A percentile compares a stretch with the other conserved stretches of the same genome.
Conservation (phyloP, 352 stramenopile species). For the Pythium volutum region DNA sequence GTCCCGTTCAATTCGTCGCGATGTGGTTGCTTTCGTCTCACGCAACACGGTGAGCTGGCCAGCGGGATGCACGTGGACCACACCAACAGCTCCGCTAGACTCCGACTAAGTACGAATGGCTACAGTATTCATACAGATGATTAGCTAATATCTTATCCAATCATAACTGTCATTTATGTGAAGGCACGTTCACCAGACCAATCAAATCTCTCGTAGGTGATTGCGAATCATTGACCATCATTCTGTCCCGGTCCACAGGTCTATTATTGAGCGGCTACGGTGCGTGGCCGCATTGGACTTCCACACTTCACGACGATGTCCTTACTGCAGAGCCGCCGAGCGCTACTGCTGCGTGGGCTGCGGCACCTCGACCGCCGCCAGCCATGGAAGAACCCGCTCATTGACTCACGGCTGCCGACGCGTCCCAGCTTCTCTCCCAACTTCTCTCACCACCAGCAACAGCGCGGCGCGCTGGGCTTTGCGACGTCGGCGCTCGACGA, state of each 20-base stretch:
- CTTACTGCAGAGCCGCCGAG: slow-evolving; percentile 21
- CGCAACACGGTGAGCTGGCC: too few relatives aligned
- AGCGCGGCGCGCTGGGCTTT: slow-evolving; percentile 16
- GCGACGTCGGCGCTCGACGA: slow-evolving; percentile 24
- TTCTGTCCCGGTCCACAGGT: neutral
- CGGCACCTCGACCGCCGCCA: slow-evolving; percentile 27
- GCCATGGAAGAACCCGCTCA: slow-evolving; percentile 17
- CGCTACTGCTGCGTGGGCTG: slow-evolving; percentile 23
- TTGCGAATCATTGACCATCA: slow-evolving; percentile 6
- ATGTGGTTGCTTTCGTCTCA: too few relatives aligned
- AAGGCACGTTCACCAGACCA: neutral
- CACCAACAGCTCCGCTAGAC: neutral
- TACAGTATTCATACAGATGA: neutral
- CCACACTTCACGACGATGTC: slow-evolving; percentile 13
- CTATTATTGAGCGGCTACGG: neutral
- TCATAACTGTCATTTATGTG: too few relatives aligned
- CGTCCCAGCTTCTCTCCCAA: too few relatives aligned
- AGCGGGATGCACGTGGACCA: neutral
- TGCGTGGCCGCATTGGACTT: slow-evolving; percentile 9
- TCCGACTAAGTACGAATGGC: slow-evolving; percentile 1
- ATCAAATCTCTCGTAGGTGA: neutral
- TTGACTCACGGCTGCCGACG: slow-evolving; percentile 2
- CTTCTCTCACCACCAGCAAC: neutral
- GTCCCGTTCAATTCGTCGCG: too few relatives aligned
- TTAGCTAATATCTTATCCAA: too few relatives aligned